Evolutionary conservation across 176 grass and related monocot genomes (phyloP).

Genomic region (Stipa capillata): DNA sequence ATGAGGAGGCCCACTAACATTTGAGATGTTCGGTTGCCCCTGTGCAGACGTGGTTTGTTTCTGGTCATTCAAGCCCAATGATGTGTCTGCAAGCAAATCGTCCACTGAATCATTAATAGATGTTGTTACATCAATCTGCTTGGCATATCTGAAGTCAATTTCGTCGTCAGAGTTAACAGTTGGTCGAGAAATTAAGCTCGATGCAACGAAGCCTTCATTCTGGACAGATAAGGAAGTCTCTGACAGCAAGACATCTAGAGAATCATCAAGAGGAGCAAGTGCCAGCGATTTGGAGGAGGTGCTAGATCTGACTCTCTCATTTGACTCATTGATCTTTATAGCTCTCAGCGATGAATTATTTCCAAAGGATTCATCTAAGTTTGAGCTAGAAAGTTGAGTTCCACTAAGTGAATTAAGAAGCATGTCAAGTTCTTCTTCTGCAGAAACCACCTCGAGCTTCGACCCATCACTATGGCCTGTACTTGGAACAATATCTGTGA

Average conservation of each 20-base stretch:
- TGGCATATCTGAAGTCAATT: neutral
- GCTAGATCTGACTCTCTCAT: neutral
- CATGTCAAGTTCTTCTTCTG: slow-evolving; percentile 66
- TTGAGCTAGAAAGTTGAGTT: slow-evolving; percentile 43
- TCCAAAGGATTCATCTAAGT: neutral
- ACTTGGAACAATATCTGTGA: neutral
- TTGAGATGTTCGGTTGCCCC: neutral
- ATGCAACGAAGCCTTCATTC: slow-evolving; percentile 5
- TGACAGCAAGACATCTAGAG: slow-evolving; percentile 63
- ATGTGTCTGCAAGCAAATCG: slow-evolving; percentile 34
- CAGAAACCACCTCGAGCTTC: slow-evolving; percentile 27
- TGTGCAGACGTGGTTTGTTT: neutral
- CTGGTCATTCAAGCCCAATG: slow-evolving; percentile 23
- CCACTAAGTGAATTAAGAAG: slow-evolving; percentile 52
- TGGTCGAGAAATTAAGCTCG: slow-evolving; percentile 1
- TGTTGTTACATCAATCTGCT: slow-evolving; percentile 15
- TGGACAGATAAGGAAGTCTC: slow-evolving; percentile 19
- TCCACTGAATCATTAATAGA: slow-evolving; percentile 39
- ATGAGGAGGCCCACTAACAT: neutral
- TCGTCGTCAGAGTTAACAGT: neutral
- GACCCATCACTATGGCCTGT: neutral
- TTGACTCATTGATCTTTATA: neutral
- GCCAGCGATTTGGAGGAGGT: neutral
- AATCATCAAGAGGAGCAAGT: slow-evolving; percentile 30
- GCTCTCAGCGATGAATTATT: neutral